A percentile compares a stretch with the other conserved stretches of the same genome.
These are phyloP conservation scores for Quercus bicolor DNA, from an alignment of 306 rosid species.

Conservation along the genomic window DNA sequence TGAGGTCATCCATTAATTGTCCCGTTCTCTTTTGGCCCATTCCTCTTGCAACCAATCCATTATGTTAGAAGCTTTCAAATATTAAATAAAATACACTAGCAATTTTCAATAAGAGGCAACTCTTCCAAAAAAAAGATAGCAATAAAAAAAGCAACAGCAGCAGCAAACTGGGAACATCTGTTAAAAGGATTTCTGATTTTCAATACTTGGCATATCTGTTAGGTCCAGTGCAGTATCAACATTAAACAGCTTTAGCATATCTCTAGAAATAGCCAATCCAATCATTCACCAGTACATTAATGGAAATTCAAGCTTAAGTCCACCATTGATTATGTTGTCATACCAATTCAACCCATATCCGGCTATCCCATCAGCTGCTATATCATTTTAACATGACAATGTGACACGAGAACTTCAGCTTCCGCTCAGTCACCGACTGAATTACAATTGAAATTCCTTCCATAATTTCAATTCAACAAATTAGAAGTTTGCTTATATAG, in stretches of 20 bases:
- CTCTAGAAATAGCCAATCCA: slow-evolving; percentile 66
- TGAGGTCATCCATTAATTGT: no score
- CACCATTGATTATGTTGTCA: slow-evolving; percentile 65
- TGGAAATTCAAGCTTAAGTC: slow-evolving; percentile 64
- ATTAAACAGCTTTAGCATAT: slow-evolving; percentile 42
- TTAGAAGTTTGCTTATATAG: no score
- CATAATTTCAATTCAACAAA: not conserved
- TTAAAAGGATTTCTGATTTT: slow-evolving; percentile 47
- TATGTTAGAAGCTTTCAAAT: no score
- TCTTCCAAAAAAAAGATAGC: not conserved
- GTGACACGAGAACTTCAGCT: slow-evolving; percentile 70
- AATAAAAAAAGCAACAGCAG: no score
- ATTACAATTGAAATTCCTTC: slow-evolving; percentile 81
- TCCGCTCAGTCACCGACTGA: slow-evolving; percentile 71
- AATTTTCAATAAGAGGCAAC: not conserved
- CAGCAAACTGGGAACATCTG: not conserved
- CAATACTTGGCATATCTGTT: not conserved
- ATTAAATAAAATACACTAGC: no score
- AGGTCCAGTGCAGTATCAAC: slow-evolving; percentile 50
- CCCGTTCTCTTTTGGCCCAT: no score
- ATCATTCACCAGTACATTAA: slow-evolving; percentile 45
- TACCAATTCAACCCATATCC: slow-evolving; percentile 57
- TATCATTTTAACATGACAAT: slow-evolving; percentile 71
- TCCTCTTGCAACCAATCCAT: no score
- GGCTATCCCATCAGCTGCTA: slow-evolving; percentile 56